Conservation (phyloP, 2,329 filamentous ascomycete genomes). For the Monosporascus sp. region DNA sequence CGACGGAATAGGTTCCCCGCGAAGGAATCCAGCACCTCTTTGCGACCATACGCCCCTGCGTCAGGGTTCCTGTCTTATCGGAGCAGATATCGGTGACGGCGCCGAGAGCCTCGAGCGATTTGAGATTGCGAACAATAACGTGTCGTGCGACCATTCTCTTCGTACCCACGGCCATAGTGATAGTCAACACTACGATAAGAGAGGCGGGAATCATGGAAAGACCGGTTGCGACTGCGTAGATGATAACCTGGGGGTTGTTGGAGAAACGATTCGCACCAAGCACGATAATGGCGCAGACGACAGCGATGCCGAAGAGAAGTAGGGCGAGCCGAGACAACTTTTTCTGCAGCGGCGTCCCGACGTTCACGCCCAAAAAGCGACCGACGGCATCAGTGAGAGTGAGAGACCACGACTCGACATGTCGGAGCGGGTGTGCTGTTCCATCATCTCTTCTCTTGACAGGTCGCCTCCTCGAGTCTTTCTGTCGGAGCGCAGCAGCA, state of each 20-base stretch:
- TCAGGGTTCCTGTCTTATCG: constrained; percentile 55
- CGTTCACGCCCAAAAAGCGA: constrained; percentile 60
- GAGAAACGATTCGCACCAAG: constrained; percentile 57
- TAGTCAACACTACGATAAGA: constrained; percentile 59
- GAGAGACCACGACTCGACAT: constrained; percentile 39
- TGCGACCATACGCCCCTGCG: constrained; percentile 59
- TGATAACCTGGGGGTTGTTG: constrained; percentile 52
- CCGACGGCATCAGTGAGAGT: constrained; percentile 54
- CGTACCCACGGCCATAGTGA: constrained; percentile 57
- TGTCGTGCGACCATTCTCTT: constrained; percentile 52
- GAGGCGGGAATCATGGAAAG: constrained; percentile 57
- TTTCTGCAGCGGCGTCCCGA: constrained; percentile 64
- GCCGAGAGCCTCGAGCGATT: constrained; percentile 54
- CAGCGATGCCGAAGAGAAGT: constrained; percentile 61
- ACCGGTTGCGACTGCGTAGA: constrained; percentile 54
- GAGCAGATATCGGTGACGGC: constrained; percentile 53
- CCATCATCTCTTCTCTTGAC: constrained; percentile 49
- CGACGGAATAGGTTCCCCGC: constrained; percentile 51
- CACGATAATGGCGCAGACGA: constrained; percentile 64
- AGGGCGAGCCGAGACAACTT: constrained; percentile 64
- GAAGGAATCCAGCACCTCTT: constrained; percentile 54
- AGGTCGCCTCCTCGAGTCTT: constrained; percentile 43
- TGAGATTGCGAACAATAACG: constrained; percentile 53
- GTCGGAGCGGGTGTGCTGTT: constrained; percentile 46
- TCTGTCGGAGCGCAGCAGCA: constrained; percentile 52